Percentiles rank a stretch among this genome's conserved stretches.
Evolutionary conservation across 352 stramenopile species (phyloP).

Genomic region (Globisporangium takayamanum): DNA sequence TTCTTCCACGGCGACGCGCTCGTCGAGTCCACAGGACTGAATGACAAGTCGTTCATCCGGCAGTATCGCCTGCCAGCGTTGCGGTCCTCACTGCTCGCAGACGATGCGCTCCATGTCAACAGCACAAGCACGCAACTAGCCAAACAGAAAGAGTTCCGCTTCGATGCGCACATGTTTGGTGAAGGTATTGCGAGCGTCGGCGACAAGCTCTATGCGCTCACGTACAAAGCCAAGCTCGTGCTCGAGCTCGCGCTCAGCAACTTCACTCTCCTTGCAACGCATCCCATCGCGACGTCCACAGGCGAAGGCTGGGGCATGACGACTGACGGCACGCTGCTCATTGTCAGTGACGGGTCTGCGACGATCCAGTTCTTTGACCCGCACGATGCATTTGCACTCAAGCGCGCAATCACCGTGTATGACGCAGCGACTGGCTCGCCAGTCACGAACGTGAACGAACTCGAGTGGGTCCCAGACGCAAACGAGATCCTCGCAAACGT

Average conservation of each 20-base stretch:
- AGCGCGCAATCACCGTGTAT: constrained; percentile 51
- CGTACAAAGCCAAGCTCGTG: constrained; percentile 66
- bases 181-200: constrained; percentile 70
- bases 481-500: constrained; percentile 85
- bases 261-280: constrained; percentile 44
- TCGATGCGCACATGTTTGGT: constrained; percentile 59
- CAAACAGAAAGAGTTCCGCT: constrained; percentile 43
- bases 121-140: background rate
- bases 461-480: constrained; percentile 79
- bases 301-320: constrained; percentile 89
- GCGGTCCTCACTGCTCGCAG: background rate
- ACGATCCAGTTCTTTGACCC: constrained; percentile 80
- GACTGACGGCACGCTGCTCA: constrained; percentile 69
- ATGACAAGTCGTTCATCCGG: constrained; percentile 59
- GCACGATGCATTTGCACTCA: constrained; percentile 35
- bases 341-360: constrained; percentile 81
- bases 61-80: constrained; percentile 38
- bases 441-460: constrained; percentile 73
- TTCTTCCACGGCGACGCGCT: constrained; percentile 54
- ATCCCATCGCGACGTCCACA: constrained; percentile 62
- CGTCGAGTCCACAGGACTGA: constrained; percentile 72
- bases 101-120: background rate
- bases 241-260: constrained; percentile 51
- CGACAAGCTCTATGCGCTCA: constrained; percentile 77
- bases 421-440: constrained; percentile 20